Evolutionary conservation across 2,329 filamentous ascomycete species (phyloP), one percentile per base, ranked within the genome.

Genomic region (Pseudogymnoascus sp.): DNA sequence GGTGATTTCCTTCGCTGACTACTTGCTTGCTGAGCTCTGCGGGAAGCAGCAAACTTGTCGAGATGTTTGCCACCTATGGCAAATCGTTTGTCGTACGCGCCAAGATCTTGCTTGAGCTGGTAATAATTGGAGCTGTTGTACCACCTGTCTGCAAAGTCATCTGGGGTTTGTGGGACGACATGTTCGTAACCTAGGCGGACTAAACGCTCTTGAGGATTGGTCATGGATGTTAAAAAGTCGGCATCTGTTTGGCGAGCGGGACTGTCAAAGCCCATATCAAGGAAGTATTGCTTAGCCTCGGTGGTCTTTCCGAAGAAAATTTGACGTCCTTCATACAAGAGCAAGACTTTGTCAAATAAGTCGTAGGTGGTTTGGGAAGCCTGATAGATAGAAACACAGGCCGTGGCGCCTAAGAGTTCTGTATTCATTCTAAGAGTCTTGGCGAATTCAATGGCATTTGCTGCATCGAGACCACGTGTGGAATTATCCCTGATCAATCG

Each of bases 271-370:
- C 89, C 89, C 74, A 88, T 83, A 11, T 81, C 75, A 68, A 86
- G 83, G 64, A 93, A 92, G 73, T 85, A 92, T 0, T 72, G 71
- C 68, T 81, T 86, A 0, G 89, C 89, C 2, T 78, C 72, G 5
- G 69, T 71, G 0, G 85, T 82, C 0, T 83, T 82, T 0, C 90
- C 90, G 66, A 88, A 93, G 76, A 85, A 93, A 65, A 93, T 93
- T 70, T 93, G 83, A 0, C 87, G 81, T 0, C 90, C 90, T 70
- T 92, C 87, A 69, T 93, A 91, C 0, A 93, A 77, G 0, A 93
- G 87, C 0, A 86, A 80, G 0, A 83, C 84, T 71, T 92, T 92
- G 75, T 93, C 88, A 68, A 93, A 93, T 14, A 85, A 75, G 9
- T 90, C 86, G 70, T 89, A 89, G 37, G 86, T 86, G 55, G 81